Conservation (phyloP, 352 stramenopile genomes). For the Pythium insidiosum region DNA sequence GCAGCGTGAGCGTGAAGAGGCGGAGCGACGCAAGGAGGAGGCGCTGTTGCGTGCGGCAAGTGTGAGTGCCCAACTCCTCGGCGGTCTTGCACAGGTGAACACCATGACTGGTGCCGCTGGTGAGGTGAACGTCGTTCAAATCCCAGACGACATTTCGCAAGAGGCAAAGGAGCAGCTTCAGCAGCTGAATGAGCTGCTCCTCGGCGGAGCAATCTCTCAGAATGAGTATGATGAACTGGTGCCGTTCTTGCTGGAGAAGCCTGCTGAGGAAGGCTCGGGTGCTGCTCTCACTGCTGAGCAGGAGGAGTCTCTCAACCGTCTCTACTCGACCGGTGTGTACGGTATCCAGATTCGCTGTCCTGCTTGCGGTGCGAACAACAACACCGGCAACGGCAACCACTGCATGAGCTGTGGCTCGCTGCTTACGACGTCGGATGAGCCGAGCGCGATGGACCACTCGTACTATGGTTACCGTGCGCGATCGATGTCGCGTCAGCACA, state of each 20-base stretch:
- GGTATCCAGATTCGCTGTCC: conserved; percentile 84
- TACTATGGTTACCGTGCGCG: conserved; percentile 62
- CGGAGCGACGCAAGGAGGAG: conserved; percentile 51
- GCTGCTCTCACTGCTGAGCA: conserved; percentile 70
- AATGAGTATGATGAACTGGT: conserved; percentile 83
- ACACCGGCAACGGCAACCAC: conserved; percentile 84
- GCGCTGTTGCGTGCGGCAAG: conserved; percentile 59
- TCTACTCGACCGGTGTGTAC: conserved; percentile 73
- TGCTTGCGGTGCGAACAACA: conserved; percentile 79
- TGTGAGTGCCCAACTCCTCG: conserved; percentile 67
- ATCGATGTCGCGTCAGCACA: conserved; percentile 50
- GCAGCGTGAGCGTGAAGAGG: conserved; percentile 39
- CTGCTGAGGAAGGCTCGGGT: conserved; percentile 39
- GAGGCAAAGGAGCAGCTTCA: conserved; percentile 83
- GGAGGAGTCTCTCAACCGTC: conserved; percentile 69
- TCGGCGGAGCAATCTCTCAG: conserved; percentile 77
- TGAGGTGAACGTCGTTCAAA: conserved; percentile 77
- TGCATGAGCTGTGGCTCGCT: conserved; percentile 81
- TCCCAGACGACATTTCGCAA: conserved; percentile 73
- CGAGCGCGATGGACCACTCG: conserved; percentile 25
- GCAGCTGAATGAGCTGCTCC: conserved; percentile 78
- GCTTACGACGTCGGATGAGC: conserved; percentile 70
- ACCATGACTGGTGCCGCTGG: conserved; percentile 55
- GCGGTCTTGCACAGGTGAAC: conserved; percentile 73
- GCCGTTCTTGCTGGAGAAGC: conserved; percentile 78